Base-by-base conservation (phyloP, 257 asterid genomes). In the Penstemon newberryi region DNA sequence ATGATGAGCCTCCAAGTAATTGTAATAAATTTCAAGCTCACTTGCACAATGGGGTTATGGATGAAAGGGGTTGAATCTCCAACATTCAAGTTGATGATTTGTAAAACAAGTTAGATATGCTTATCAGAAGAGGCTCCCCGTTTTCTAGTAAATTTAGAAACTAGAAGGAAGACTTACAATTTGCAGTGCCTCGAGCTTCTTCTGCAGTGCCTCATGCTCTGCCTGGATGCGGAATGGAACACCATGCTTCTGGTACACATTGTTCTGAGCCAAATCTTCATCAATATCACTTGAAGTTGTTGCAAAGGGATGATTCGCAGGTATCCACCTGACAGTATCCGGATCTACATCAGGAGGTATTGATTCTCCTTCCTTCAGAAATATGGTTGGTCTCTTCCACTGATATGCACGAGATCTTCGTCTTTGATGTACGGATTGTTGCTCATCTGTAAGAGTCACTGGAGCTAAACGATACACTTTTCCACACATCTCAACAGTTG, bases 281-380 rank as follows among this genome's bases (percentile, higher is more conserved):
- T 94, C 96, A 51, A 94, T 94, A 41, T 94, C 97, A 75, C 97
- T 91, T 44, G 89, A 73, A 69, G 99, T 91, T 49, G 97, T 94
- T 66, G 99, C 99, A 81, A 94, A 94, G 2, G 99, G 99, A 81
- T 94, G 99, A 67, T 94, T 94, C 65, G 99, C 90, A 54, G 99
- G 99, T 72, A 94, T 94, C 99, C 99, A 94, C 78, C 99, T 84
- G 63, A 94, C 83, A 8, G 96, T 81, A 63, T 94, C 96, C n/a
- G 96, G 99, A 86, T 94, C 99, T 67, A 94, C 96, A 81, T 89
- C 99, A 57, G 96, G 86, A 54, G 99, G 99, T 66, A 91, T 67
- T 8, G 93, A 81, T 6, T 94, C 99, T 33, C 99, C 99, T 84
- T 94, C 99, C 77, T 73, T 94, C 36, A 94, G 96, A 76, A 94